phyloP scores from a whole-genome alignment of 2,329 filamentous ascomycete species.

The Bipolaris cookei region DNA sequence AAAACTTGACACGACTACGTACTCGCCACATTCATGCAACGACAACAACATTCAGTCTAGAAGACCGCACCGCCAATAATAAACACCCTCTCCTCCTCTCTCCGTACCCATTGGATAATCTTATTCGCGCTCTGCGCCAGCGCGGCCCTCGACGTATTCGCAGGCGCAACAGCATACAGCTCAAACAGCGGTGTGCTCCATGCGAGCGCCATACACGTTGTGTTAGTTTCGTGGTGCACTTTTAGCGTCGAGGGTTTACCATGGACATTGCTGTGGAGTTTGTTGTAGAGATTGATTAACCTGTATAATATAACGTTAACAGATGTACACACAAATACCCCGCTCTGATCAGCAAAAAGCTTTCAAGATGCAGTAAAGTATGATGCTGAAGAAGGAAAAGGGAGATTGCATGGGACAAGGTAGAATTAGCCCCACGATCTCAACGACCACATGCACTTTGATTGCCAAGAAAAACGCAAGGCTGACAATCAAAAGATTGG shows the following conservation, averaged over 20 bases:
- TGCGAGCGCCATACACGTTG: conserved; percentile 74
- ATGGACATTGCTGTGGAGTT: conserved; percentile 84
- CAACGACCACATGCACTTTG: no score
- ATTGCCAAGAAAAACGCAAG: neutral
- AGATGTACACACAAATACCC: neutral
- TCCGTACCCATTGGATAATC: conserved; percentile 87
- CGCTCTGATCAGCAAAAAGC: conserved; percentile 1
- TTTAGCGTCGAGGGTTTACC: conserved; percentile 83
- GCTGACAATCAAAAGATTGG: neutral
- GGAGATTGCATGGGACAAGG: no score
- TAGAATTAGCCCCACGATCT: no score
- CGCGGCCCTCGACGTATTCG: conserved; percentile 65
- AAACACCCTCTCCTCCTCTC: conserved; percentile 92
- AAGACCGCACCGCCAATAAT: conserved; percentile 95
- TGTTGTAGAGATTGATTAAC: conserved; percentile 78
- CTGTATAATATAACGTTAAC: neutral
- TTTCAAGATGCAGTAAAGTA: neutral
- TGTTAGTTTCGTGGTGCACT: conserved; percentile 80
- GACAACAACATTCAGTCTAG: conserved; percentile 24
- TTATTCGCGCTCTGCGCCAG: conserved; percentile 87
- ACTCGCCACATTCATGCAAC: no score
- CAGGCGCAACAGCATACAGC: conserved; percentile 91
- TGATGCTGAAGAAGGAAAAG: conserved; percentile 4
- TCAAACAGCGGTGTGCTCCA: conserved; percentile 94
- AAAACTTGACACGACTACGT: no score